These are phyloP conservation scores for Moricandia arvensis DNA, from an alignment of 345 rosid genomes.

Conservation along the genomic window DNA sequence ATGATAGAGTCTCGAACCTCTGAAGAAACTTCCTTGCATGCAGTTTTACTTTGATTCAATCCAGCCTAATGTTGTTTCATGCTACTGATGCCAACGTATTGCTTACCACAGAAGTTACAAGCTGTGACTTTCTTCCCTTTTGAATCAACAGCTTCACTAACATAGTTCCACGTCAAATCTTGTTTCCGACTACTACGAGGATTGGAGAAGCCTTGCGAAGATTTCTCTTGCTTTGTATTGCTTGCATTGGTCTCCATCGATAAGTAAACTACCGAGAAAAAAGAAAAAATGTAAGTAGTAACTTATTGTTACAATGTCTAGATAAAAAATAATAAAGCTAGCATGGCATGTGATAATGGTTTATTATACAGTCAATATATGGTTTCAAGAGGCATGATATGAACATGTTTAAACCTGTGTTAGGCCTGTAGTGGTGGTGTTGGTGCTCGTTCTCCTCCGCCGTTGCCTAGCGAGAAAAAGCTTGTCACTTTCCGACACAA, in stretches of 20 bases:
- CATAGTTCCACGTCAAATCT: conserved; percentile 19
- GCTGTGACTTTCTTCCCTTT: conserved; percentile 1
- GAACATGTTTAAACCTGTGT: too few relatives aligned
- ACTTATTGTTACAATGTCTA: too few relatives aligned
- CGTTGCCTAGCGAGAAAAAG: too few relatives aligned
- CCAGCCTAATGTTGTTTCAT: conserved; percentile 31
- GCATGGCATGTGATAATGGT: too few relatives aligned
- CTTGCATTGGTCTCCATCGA: not conserved
- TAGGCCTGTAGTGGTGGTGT: too few relatives aligned
- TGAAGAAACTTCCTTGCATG: conserved; percentile 13
- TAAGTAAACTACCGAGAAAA: not conserved
- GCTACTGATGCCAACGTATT: conserved; percentile 16
- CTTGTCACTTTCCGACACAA: too few relatives aligned
- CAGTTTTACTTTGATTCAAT: not conserved
- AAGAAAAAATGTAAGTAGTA: too few relatives aligned
- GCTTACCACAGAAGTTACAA: conserved; percentile 20
- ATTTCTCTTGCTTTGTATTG: conserved; percentile 1
- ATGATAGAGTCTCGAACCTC: conserved; percentile 2
- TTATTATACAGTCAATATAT: too few relatives aligned
- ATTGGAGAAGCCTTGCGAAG: not conserved
- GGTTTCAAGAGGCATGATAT: too few relatives aligned
- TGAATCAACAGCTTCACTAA: not conserved
- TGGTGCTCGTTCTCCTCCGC: too few relatives aligned
- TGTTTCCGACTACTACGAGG: conserved; percentile 2
- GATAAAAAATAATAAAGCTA: too few relatives aligned